Evolutionary conservation across 768 basidiomycete species (phyloP).

Genomic region (Trametes meyenii): DNA sequence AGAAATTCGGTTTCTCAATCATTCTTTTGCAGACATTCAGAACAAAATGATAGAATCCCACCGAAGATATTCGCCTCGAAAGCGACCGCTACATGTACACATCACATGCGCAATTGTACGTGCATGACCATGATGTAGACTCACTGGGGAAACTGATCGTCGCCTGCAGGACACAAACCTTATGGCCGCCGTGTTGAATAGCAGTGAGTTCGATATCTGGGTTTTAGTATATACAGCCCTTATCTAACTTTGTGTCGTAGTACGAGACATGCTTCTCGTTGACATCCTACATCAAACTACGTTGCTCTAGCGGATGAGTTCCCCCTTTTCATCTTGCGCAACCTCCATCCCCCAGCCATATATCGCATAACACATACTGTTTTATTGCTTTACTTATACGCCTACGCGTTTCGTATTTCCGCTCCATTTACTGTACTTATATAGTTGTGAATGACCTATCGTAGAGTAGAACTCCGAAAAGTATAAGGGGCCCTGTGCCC

Average conservation of each 20-base stretch:
- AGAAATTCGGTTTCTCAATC: neutral
- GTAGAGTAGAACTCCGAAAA: neutral
- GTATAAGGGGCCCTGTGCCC: neutral
- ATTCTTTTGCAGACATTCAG: slow-evolving; percentile 43
- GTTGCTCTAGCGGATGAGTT: neutral
- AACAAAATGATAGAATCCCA: slow-evolving; percentile 51
- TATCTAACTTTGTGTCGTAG: slow-evolving; percentile 16
- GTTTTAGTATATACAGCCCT: neutral
- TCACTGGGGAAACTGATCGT: neutral
- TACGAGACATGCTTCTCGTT: slow-evolving; percentile 32
- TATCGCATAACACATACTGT: neutral
- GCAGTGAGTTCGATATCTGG: slow-evolving; percentile 40
- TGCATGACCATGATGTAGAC: neutral
- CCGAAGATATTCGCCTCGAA: slow-evolving; percentile 47
- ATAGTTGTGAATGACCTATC: neutral
- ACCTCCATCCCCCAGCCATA: neutral
- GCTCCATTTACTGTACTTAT: slow-evolving; percentile 5
- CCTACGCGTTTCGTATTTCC: neutral
- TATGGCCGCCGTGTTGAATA: slow-evolving; percentile 49
- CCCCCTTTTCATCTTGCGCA: neutral
- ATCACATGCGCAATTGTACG: slow-evolving; percentile 52
- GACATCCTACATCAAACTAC: slow-evolving; percentile 25
- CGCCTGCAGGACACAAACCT: slow-evolving; percentile 41
- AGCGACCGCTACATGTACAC: slow-evolving; percentile 52
- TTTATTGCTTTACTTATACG: slow-evolving; percentile 21